phyloP scores from a whole-genome alignment of 257 asterid genomes.

The Salvia splendens region DNA sequence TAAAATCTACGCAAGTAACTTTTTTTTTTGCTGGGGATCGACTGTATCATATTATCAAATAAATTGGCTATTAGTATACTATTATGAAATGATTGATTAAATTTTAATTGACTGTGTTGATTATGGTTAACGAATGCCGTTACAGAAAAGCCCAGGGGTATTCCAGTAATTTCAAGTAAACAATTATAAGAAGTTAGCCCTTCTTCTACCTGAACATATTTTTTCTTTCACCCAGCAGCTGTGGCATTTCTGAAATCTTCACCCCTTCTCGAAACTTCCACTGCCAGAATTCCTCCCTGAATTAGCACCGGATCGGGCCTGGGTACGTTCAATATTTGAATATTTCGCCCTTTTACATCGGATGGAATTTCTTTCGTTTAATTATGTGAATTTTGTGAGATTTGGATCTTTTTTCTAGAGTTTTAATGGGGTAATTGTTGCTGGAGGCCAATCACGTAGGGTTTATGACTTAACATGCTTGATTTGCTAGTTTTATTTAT shows the following conservation, averaged over 20 bases:
- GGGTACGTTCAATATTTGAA: constrained; percentile 28
- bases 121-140: no score
- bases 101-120: no score
- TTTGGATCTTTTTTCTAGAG: constrained; percentile 23
- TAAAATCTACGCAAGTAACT: no score
- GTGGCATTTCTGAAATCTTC: constrained; percentile 23
- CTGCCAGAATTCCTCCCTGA: neutral
- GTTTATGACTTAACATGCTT: constrained; percentile 24
- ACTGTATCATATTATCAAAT: no score
- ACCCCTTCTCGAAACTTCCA: constrained; percentile 25
- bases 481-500: constrained; percentile 22
- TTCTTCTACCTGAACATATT: neutral
- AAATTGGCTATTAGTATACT: no score
- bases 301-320: constrained; percentile 29
- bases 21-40: no score
- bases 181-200: constrained; percentile 26
- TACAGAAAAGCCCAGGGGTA: constrained; percentile 11
- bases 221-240: constrained; percentile 8
- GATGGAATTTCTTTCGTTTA: neutral
- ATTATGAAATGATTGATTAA: no score
- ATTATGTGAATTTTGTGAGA: constrained; percentile 13
- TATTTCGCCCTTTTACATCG: neutral
- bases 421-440: constrained; percentile 23
- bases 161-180: neutral
- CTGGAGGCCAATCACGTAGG: constrained; percentile 20